Percentiles rank a stretch among this genome's conserved stretches.
Conservation (phyloP, 495 filamentous ascomycete species). For the Trichoderma asperelloides region DNA sequence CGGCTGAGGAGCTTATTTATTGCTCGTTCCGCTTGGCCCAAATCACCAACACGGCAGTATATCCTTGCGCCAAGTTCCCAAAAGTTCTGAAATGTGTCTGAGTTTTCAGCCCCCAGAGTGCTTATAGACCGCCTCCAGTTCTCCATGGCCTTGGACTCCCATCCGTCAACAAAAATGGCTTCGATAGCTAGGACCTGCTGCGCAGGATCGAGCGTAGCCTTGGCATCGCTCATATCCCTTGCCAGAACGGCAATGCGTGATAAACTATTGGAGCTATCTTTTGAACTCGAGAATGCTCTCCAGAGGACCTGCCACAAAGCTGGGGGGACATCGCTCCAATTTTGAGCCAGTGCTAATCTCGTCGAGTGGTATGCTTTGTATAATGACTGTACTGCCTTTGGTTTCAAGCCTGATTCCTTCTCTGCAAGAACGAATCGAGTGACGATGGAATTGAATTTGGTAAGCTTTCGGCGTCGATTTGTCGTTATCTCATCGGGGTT, state of each 20-base stretch:
- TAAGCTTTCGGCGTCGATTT: not conserved
- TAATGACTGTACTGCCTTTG: not conserved
- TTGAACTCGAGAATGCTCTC: slow-evolving; percentile 31
- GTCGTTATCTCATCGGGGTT: not conserved
- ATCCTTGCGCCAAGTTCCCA: slow-evolving; percentile 64
- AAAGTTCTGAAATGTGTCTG: slow-evolving; percentile 46
- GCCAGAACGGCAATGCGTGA: slow-evolving; percentile 49
- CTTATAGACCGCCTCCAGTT: slow-evolving; percentile 53
- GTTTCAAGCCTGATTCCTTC: not conserved
- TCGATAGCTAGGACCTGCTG: slow-evolving; percentile 59
- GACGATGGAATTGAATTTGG: slow-evolving; percentile 2
- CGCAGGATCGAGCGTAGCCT: slow-evolving; percentile 39
- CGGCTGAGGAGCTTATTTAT: slow-evolving; percentile 48
- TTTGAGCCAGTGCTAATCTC: slow-evolving; percentile 32
- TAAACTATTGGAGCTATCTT: slow-evolving; percentile 45
- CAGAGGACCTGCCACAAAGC: slow-evolving; percentile 49
- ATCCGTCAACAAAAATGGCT: slow-evolving; percentile 51
- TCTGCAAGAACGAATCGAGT: not conserved
- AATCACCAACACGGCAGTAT: slow-evolving; percentile 49
- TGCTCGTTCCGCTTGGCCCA: slow-evolving; percentile 54
- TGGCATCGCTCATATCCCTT: slow-evolving; percentile 51
- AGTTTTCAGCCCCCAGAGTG: slow-evolving; percentile 39
- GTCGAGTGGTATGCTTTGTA: slow-evolving; percentile 31
- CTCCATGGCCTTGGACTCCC: slow-evolving; percentile 49
- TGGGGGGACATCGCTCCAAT: slow-evolving; percentile 37